phyloP scores from a whole-genome alignment of 345 rosid species.

The Moricandia moricandioides region DNA sequence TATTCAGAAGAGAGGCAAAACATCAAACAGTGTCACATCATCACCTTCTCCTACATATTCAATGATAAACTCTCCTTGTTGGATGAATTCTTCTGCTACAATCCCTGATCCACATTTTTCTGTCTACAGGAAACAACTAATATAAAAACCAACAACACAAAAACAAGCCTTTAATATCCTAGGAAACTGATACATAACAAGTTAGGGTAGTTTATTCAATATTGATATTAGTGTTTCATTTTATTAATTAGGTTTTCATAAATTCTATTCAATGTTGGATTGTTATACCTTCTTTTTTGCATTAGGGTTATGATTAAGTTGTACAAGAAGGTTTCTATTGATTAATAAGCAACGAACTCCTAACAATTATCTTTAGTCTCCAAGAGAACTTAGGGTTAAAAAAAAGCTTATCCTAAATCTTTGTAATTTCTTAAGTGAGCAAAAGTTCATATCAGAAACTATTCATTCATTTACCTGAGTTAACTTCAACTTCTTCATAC shows the following conservation, averaged over 20 bases:
- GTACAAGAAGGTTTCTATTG: not conserved
- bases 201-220: not conserved
- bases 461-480: constrained; percentile 54
- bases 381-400: not conserved
- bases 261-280: not conserved
- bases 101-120: constrained; percentile 96
- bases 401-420: not conserved
- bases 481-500: constrained; percentile 78
- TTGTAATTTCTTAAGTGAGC: not conserved
- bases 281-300: not conserved
- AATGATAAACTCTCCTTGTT: constrained; percentile 82
- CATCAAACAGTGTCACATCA: constrained; percentile 15
- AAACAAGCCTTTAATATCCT: not conserved
- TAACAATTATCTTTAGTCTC: not conserved
- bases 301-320: not conserved
- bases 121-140: constrained; percentile 60
- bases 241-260: not conserved
- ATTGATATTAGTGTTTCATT: not conserved
- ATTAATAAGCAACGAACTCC: not conserved
- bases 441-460: not conserved
- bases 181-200: not conserved
- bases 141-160: constrained; percentile 22
- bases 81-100: constrained; percentile 86
- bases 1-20: constrained; percentile 17
- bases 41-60: constrained; percentile 99